Evolutionary conservation across 1,139 yeast genomes (phyloP).

Genomic region (Nakaseomyces bracarensis): DNA sequence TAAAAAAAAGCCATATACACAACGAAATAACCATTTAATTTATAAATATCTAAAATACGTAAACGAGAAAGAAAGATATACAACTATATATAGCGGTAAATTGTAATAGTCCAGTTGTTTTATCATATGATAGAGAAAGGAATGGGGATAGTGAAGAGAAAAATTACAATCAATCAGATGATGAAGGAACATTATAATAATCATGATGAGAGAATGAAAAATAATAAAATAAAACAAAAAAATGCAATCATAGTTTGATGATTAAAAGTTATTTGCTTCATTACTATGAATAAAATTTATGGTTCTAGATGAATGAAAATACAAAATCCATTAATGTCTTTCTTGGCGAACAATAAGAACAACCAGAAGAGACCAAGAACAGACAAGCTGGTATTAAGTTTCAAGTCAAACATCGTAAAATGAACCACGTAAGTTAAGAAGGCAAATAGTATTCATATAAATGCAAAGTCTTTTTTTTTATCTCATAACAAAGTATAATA

Average conservation of each 20-base stretch:
- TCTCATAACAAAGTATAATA: slow-evolving; percentile 4
- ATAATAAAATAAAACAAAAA: slow-evolving; percentile 2
- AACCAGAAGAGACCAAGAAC: background rate
- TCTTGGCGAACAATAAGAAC: slow-evolving; percentile 4
- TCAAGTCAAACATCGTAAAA: background rate
- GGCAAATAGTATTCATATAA: slow-evolving; percentile 2
- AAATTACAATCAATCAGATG: background rate
- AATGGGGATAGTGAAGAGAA: background rate
- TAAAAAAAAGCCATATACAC: no score
- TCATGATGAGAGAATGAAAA: background rate
- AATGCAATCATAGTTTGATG: slow-evolving; percentile 4
- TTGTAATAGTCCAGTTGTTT: no score
- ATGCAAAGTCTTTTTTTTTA: slow-evolving; percentile 1
- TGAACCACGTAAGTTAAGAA: background rate
- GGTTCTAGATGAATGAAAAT: no score
- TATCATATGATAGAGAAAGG: background rate
- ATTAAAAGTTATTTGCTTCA: slow-evolving; percentile 4
- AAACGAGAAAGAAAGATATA: no score
- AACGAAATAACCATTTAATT: no score
- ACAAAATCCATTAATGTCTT: no score
- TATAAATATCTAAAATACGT: no score
- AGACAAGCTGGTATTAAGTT: background rate
- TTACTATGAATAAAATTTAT: slow-evolving; percentile 5
- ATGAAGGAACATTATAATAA: slow-evolving; percentile 1
- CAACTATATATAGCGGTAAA: no score